phyloP scores from a whole-genome alignment of 768 basidiomycete genomes.

The Rhodosporidiobolus sp. region DNA sequence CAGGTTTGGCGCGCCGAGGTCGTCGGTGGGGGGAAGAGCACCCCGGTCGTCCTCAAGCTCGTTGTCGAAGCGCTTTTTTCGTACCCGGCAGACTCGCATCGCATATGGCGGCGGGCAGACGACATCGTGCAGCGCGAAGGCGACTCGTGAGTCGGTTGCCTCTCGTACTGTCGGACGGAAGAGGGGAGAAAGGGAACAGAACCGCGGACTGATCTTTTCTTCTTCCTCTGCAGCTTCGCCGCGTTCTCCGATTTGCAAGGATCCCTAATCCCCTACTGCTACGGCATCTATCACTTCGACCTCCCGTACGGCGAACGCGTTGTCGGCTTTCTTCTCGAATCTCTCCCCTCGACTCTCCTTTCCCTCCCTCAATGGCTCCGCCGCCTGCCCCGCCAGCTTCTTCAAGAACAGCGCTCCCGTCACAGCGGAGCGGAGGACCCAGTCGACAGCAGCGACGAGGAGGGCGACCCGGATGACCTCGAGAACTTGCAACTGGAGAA shows the following conservation, averaged over 20 bases:
- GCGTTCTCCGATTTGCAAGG: not conserved
- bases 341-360: not conserved
- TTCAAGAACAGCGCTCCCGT: no score
- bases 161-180: no score
- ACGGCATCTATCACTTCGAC: not conserved
- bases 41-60: not conserved
- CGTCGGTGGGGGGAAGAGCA: not conserved
- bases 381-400: no score
- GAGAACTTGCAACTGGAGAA: no score
- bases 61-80: not conserved
- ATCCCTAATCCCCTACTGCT: not conserved
- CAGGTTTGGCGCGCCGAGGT: slow-evolving; percentile 2
- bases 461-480: no score
- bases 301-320: not conserved
- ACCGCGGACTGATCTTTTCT: no score
- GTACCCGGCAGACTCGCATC: not conserved
- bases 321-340: not conserved
- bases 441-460: no score
- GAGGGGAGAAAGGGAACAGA: no score
- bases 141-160: not conserved
- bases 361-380: no score
- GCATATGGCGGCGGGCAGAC: not conserved
- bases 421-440: no score
- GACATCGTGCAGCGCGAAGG: not conserved
- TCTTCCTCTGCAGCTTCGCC: not conserved